phyloP scores from a whole-genome alignment of 2,329 filamentous ascomycete species.

The Aspergillus sp. region DNA sequence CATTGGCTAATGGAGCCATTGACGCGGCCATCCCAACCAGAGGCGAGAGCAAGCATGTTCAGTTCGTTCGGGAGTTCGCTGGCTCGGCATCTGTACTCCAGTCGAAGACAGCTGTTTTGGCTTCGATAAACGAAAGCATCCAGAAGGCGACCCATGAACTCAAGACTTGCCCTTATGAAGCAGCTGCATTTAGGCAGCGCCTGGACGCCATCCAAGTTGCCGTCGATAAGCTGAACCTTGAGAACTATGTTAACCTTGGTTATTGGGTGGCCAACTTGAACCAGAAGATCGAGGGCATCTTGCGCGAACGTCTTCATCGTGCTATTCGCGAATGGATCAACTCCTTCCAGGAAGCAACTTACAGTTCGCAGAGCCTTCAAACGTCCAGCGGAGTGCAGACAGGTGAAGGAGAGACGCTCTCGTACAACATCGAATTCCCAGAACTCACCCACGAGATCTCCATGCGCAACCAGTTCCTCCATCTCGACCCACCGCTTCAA shows the following conservation, averaged over 20 bases:
- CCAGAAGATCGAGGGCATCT: constrained; percentile 74
- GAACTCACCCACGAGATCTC: constrained; percentile 83
- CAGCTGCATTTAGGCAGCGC: constrained; percentile 74
- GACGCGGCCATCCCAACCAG: constrained; percentile 60
- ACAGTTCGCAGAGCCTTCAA: constrained; percentile 31
- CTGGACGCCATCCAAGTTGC: constrained; percentile 85
- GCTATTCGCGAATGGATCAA: constrained; percentile 86
- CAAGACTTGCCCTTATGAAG: constrained; percentile 79
- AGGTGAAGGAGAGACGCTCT: constrained; percentile 32
- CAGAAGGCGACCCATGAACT: constrained; percentile 83
- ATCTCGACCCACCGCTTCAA: constrained; percentile 89
- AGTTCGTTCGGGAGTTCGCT: constrained; percentile 94
- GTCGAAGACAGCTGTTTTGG: constrained; percentile 77
- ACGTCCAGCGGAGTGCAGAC: constrained; percentile 23
- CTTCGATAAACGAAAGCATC: constrained; percentile 75
- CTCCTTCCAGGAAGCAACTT: constrained; percentile 68
- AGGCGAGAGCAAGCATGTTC: constrained; percentile 87
- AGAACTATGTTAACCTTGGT: constrained; percentile 90
- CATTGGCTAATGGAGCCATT: constrained; percentile 61
- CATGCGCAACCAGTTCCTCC: constrained; percentile 98
- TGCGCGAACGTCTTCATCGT: constrained; percentile 78
- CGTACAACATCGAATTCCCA: constrained; percentile 46
- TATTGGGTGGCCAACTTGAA: constrained; percentile 92
- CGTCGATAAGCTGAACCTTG: constrained; percentile 93
- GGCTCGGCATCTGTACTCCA: constrained; percentile 84